These are phyloP conservation scores for Podaxis pistillaris DNA, from an alignment of 768 basidiomycete genomes.

Conservation along the genomic window DNA sequence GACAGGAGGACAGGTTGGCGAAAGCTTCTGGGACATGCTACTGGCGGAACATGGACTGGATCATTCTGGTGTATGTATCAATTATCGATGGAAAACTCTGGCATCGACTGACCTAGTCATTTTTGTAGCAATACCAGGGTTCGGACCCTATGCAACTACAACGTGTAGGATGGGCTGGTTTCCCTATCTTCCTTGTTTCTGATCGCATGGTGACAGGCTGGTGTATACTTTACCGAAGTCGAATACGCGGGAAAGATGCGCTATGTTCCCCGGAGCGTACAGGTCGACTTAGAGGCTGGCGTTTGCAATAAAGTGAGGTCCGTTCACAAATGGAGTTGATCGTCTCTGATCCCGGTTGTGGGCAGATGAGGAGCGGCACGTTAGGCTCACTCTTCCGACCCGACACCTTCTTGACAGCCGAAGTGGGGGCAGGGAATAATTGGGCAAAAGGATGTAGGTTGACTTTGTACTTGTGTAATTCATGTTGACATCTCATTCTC, in stretches of 20 bases:
- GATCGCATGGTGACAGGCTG: conserved; percentile 46
- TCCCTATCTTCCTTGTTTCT: not conserved
- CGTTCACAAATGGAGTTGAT: not conserved
- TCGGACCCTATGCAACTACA: conserved; percentile 72
- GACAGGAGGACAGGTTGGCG: conserved; percentile 53
- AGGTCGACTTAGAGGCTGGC: conserved; percentile 86
- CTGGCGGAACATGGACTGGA: conserved; percentile 85
- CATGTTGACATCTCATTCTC: conserved; percentile 1
- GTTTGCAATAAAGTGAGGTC: conserved; percentile 73
- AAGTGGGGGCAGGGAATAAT: conserved; percentile 80
- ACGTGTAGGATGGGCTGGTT: conserved; percentile 45
- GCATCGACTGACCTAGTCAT: conserved; percentile 1
- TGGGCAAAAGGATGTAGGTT: conserved; percentile 92
- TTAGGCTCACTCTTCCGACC: conserved; percentile 81
- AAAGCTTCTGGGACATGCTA: conserved; percentile 87
- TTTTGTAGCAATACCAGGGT: conserved; percentile 61
- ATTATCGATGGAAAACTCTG: not conserved
- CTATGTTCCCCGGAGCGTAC: conserved; percentile 88
- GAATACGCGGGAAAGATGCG: conserved; percentile 51
- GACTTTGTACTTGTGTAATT: not conserved
- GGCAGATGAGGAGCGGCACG: conserved; percentile 63
- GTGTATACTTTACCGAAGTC: conserved; percentile 81
- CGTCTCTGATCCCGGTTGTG: conserved; percentile 1
- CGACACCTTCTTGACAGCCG: conserved; percentile 74
- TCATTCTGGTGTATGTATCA: conserved; percentile 55